Evolutionary conservation across 768 basidiomycete species (phyloP).

Genomic region (Termitomyces sp.): DNA sequence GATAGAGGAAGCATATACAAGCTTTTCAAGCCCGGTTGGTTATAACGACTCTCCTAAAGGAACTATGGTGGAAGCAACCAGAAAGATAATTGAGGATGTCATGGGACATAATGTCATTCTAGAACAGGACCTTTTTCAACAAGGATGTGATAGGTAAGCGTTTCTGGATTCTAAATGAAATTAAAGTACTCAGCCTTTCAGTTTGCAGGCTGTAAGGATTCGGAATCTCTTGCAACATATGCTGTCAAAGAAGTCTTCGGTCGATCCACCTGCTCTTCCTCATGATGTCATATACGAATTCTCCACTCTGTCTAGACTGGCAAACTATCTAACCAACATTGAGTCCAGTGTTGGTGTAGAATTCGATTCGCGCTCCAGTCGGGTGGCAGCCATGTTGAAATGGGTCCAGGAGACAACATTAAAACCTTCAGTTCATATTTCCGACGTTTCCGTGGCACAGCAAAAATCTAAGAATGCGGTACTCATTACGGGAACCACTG

Average conservation of each 20-base stretch:
- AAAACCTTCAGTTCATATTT: background rate
- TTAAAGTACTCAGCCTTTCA: constrained; percentile 4
- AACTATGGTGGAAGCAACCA: background rate
- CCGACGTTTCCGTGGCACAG: background rate
- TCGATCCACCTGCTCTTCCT: background rate
- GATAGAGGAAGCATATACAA: constrained; percentile 29
- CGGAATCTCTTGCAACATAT: constrained; percentile 18
- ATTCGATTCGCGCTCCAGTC: background rate
- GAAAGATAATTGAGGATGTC: background rate
- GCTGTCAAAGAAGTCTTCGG: background rate
- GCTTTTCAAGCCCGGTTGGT: background rate
- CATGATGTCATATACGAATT: background rate
- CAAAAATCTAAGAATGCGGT: constrained; percentile 14
- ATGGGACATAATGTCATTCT: background rate
- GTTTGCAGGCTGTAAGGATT: constrained; percentile 30
- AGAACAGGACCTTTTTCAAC: constrained; percentile 1
- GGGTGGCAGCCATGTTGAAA: constrained; percentile 12
- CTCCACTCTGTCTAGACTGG: background rate
- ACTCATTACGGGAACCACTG: constrained; percentile 31
- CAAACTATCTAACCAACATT: background rate
- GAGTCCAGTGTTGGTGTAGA: background rate
- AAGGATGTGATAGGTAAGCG: constrained; percentile 25
- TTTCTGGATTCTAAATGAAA: constrained; percentile 21
- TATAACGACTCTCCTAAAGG: background rate
- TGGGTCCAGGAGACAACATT: background rate